Evolutionary conservation across 148 eudicot genomes (phyloP).

Genomic region (Silene latifolia): DNA sequence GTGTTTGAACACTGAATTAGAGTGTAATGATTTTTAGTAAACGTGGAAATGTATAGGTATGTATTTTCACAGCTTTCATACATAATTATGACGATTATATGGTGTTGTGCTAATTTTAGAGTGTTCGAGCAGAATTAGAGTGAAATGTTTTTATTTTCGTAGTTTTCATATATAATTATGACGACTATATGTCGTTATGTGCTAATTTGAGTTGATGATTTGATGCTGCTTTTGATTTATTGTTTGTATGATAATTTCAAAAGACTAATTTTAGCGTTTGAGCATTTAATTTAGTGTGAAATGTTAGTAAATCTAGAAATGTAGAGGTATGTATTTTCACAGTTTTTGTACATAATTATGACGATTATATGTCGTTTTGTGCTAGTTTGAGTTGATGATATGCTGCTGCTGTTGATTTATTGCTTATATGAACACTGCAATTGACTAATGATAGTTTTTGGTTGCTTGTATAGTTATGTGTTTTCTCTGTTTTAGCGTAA

Average conservation of each 20-base stretch:
- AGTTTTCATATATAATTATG: no score
- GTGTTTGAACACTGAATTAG: not conserved
- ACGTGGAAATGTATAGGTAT: no score
- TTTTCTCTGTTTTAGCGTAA: not conserved
- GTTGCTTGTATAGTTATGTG: slow-evolving; percentile 64
- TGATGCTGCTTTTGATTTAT: not conserved
- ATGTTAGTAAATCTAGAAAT: no score
- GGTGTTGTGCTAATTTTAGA: no score
- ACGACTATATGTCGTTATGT: not conserved
- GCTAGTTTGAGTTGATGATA: not conserved
- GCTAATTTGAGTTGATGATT: not conserved
- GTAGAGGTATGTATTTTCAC: no score
- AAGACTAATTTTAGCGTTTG: not conserved
- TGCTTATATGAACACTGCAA: not conserved
- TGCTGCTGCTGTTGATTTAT: not conserved
- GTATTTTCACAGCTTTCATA: no score
- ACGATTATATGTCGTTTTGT: not conserved
- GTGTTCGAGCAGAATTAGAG: not conserved
- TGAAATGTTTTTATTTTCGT: no score
- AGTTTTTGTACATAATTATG: no score
- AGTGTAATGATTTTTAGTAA: no score
- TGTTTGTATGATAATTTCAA: not conserved
- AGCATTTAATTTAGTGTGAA: not conserved
- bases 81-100: no score
- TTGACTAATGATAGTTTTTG: slow-evolving; percentile 45